Evolutionary conservation across 2,329 filamentous ascomycete genomes (phyloP), one percentile per base, ranked within the genome.

Genomic region (Penicillium digitatum): DNA sequence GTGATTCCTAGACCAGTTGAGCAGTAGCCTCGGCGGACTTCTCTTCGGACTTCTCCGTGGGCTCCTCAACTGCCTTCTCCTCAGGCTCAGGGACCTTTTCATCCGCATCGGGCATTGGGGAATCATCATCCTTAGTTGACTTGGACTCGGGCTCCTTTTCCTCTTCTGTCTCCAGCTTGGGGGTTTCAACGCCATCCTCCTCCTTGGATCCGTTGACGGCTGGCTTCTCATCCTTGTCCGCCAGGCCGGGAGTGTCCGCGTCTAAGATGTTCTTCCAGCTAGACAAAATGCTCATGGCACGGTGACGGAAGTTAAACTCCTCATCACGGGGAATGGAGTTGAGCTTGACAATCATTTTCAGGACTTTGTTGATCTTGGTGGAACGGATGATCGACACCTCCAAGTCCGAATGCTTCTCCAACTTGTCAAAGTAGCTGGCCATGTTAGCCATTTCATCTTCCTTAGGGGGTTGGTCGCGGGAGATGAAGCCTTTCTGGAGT

Each of bases 361-460:
- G 82, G 11, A 99, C 93, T 78, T 99, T 99, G 84, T 97, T 93
- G 75, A 99, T 96, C 81, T 97, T 99, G 59, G 94, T 99, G 14
- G 79, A 80, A 60, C 89, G 86, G 67, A 97, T 96, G 65, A 96
- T 94, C 62, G 86, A 85, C 29, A 89, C 90, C 71, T 97, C 93
- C 5, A 97, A 83, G 61, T 95, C 89, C 1, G 84, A 72, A 80
- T 85, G 87, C 8, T 80, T 83, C 76, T 99, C 94, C 6, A 99
- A 83, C 72, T 95, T 90, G 29, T 81, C 82, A 64, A 78, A 75
- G 57, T 72, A 76, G 35, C 62, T 69, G 10, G 74, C 74, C 74
- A 78, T 77, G 32, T 68, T 62, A 0, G 70, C 72, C 76, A 78
- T 79, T 55, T 79, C 79, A 24, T 91, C 86, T 65, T 90, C 89